These are phyloP conservation scores for Pseudogymnoascus sp. DNA, from an alignment of 2,329 filamentous ascomycete species.

Conservation along the genomic window DNA sequence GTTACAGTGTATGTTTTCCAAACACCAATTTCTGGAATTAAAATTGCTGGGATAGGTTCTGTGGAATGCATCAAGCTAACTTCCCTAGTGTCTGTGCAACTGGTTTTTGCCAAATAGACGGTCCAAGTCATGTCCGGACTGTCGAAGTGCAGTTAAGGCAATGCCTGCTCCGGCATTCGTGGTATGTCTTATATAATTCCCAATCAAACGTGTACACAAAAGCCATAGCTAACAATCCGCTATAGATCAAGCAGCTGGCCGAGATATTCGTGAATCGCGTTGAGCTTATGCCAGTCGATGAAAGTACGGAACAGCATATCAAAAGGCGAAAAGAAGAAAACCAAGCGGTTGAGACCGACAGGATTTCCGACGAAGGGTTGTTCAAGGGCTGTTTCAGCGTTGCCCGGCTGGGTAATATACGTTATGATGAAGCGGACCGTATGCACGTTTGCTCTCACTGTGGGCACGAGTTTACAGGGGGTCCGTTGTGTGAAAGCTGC, in stretches of 20 bases:
- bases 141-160: slow-evolving; percentile 48
- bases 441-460: slow-evolving; percentile 56
- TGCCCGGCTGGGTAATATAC: slow-evolving; percentile 8
- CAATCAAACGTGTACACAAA: neutral
- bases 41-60: neutral
- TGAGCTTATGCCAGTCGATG: slow-evolving; percentile 54
- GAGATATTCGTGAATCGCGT: slow-evolving; percentile 51
- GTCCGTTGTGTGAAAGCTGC: slow-evolving; percentile 44
- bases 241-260: slow-evolving; percentile 56
- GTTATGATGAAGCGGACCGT: slow-evolving; percentile 50
- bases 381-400: slow-evolving; percentile 47
- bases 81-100: slow-evolving; percentile 27
- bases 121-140: slow-evolving; percentile 62
- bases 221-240: neutral
- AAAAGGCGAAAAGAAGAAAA: slow-evolving; percentile 51
- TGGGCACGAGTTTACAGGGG: slow-evolving; percentile 55
- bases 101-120: slow-evolving; percentile 35
- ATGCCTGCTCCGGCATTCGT: slow-evolving; percentile 58
- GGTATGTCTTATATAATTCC: slow-evolving; percentile 30
- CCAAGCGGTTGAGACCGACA: slow-evolving; percentile 51
- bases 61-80: slow-evolving; percentile 15
- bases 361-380: slow-evolving; percentile 44
- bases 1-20: slow-evolving; percentile 48
- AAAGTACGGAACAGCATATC: slow-evolving; percentile 53
- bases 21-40: neutral